These are phyloP conservation scores for Colletotrichum tamarilloi DNA, from an alignment of 2,329 filamentous ascomycete species.

Conservation along the genomic window DNA sequence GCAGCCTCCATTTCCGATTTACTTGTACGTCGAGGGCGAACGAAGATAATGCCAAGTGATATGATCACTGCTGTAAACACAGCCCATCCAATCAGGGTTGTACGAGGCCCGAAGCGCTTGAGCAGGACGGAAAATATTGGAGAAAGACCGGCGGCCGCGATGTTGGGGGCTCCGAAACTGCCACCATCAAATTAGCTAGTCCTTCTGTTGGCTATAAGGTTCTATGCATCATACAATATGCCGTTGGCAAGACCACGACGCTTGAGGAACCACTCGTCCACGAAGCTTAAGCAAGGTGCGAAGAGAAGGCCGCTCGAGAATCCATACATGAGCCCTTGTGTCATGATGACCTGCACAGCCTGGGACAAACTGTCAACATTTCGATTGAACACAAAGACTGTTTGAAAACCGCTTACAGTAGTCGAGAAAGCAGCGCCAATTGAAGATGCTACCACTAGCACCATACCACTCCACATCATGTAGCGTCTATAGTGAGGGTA, in stretches of 20 bases:
- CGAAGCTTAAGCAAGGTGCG: slow-evolving; percentile 48
- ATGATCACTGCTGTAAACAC: not conserved
- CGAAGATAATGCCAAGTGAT: not conserved
- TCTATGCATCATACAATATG: slow-evolving; percentile 37
- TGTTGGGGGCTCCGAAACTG: slow-evolving; percentile 14
- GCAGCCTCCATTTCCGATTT: not conserved
- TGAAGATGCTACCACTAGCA: slow-evolving; percentile 4
- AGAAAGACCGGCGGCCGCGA: slow-evolving; percentile 10
- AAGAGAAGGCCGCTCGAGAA: slow-evolving; percentile 47
- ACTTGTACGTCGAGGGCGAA: not conserved
- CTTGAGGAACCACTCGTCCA: slow-evolving; percentile 54
- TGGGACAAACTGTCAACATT: not conserved
- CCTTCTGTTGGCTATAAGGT: rapidly evolving
- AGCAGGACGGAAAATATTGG: slow-evolving; percentile 13
- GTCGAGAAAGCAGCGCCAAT: slow-evolving; percentile 12
- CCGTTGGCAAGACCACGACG: slow-evolving; percentile 52
- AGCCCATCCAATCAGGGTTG: slow-evolving; percentile 3
- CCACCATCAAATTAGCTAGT: not conserved
- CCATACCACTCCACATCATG: slow-evolving; percentile 22
- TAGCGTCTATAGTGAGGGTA: not conserved
- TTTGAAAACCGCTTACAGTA: not conserved
- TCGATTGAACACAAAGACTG: not conserved
- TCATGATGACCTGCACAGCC: slow-evolving; percentile 16
- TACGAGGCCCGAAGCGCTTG: slow-evolving; percentile 8
- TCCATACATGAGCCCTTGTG: slow-evolving; percentile 14